Evolutionary conservation across 2,329 filamentous ascomycete genomes (phyloP), one percentile per base, ranked within the genome.

Genomic region (Ascocoryne sarcoides): DNA sequence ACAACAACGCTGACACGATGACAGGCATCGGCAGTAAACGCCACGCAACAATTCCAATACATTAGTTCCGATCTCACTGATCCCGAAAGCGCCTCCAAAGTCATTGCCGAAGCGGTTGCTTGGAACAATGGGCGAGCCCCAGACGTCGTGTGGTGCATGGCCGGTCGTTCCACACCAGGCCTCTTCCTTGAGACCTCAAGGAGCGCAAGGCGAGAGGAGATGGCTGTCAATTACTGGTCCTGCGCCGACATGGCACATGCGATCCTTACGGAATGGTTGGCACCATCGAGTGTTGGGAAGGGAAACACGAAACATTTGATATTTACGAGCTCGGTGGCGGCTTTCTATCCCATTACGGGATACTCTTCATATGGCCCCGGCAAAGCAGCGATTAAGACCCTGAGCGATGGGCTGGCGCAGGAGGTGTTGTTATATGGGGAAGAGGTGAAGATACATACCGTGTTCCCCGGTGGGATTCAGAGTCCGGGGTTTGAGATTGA

Each of bases 221-320:
- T 95, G 86, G 86, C 95, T 57, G 75, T 90, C 52, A 90, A 95
- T 65, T 96, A 86, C 67, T 95, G 82, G 73, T 84, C 86, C 36
- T 79, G 80, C 20, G 82, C 82, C 30, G 92, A 94, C 60, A 84
- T 94, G 65, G 82, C 87, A 28, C 87, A 93, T 59, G 79, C 85
- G 15, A 77, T 83, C 14, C 66, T 95, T 46, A 74, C 73, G 37
- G 71, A 75, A 45, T 95, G 90, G 90, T 74, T 88, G 32, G 63
- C 65, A 3, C 68, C 70, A 10, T 62, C 62, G 8, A 62, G 61
- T 4, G 61, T 67, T 7, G 55, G 68, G 26, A 61, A 69, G 36
- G 53, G 63, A 4, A 65, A 73, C 47, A 69, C 80, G 8, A 76
- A 82, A 40, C 90, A 96, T 62, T 71, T 98, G 48, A 77, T 98